These are phyloP conservation scores for Plantago rigida DNA, from an alignment of 305 asterid species.

Conservation along the genomic window DNA sequence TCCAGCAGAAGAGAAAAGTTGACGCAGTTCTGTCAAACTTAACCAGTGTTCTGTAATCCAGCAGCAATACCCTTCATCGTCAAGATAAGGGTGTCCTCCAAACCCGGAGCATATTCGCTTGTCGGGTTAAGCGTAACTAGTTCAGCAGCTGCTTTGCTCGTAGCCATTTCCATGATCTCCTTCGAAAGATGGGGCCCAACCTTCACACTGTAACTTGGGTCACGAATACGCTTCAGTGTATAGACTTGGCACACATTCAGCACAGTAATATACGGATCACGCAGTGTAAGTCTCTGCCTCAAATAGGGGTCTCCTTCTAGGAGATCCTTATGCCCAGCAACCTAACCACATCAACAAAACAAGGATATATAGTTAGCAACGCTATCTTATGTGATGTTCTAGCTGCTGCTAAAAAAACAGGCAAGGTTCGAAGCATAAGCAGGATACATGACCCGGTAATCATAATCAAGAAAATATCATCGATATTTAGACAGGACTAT, in stretches of 20 bases:
- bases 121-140: conserved; percentile 59
- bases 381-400: no score
- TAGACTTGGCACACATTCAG: conserved; percentile 59
- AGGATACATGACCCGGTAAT: not conserved
- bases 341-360: conserved; percentile 30
- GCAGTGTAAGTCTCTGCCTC: conserved; percentile 66
- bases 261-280: conserved; percentile 60
- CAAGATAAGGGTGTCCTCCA: conserved; percentile 74
- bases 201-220: conserved; percentile 48
- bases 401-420: not conserved
- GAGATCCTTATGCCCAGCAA: conserved; percentile 65
- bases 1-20: no score
- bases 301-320: conserved; percentile 73
- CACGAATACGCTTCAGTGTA: conserved; percentile 65
- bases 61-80: conserved; percentile 85
- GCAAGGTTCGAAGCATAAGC: no score
- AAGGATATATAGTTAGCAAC: not conserved
- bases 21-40: no score
- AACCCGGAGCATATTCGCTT: conserved; percentile 68
- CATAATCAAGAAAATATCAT: not conserved
- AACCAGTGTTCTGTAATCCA: conserved; percentile 78
- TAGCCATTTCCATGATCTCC: conserved; percentile 50
- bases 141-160: conserved; percentile 56
- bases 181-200: conserved; percentile 52
- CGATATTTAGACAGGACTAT: not conserved